Conservation (phyloP, 176 grass and related monocot genomes). For the Bothriochloa decipiens region DNA sequence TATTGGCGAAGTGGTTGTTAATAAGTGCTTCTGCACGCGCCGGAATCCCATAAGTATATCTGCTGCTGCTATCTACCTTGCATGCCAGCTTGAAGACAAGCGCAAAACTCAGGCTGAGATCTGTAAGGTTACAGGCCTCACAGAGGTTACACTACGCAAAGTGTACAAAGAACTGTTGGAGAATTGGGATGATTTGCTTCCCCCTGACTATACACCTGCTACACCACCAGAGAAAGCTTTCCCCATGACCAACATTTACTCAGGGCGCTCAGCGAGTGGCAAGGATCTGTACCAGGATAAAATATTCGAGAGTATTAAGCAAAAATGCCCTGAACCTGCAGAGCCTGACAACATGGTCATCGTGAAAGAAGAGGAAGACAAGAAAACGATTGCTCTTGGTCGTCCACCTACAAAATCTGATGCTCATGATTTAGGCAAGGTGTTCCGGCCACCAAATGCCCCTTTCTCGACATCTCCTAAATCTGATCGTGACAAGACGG, state of each 20-base stretch:
- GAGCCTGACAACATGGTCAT: constrained; percentile 66
- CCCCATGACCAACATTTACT: constrained; percentile 79
- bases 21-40: constrained; percentile 95
- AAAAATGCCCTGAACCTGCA: constrained; percentile 57
- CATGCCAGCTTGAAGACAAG: constrained; percentile 96
- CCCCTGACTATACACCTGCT: constrained; percentile 87
- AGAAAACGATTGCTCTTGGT: constrained; percentile 47
- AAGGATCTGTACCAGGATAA: constrained; percentile 78
- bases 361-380: constrained; percentile 73
- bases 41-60: constrained; percentile 98
- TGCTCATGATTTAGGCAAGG: constrained; percentile 53
- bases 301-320: constrained; percentile 56
- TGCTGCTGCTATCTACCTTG: constrained; percentile 95
- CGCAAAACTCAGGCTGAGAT: constrained; percentile 98
- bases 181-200: constrained; percentile 94
- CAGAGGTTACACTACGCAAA: constrained; percentile 96
- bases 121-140: constrained; percentile 94
- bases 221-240: constrained; percentile 92
- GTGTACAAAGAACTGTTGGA: constrained; percentile 99
- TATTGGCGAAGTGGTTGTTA: constrained; percentile 94
- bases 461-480: constrained; percentile 44
- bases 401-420: constrained; percentile 41
- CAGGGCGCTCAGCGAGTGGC: constrained; percentile 57
- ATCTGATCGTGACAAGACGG: constrained; percentile 49
- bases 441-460: constrained; percentile 50